These are phyloP conservation scores for Dacryopinax spathularia DNA, from an alignment of 768 basidiomycete genomes.

Conservation along the genomic window DNA sequence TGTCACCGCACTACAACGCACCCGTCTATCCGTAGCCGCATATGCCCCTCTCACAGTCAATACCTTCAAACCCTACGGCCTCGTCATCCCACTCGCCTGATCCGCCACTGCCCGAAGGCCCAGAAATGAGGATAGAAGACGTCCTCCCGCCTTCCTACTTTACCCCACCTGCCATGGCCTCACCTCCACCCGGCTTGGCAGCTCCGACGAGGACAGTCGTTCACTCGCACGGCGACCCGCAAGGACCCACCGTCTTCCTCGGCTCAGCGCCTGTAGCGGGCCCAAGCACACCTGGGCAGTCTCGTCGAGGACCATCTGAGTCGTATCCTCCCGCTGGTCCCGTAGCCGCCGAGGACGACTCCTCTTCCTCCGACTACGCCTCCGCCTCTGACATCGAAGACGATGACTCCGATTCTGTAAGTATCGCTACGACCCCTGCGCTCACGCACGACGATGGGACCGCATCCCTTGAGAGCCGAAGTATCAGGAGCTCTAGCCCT, in stretches of 20 bases:
- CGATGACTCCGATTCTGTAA: slow-evolving; percentile 29
- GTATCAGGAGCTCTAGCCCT: slow-evolving; percentile 44
- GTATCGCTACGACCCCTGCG: slow-evolving; percentile 31
- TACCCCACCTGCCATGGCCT: not conserved
- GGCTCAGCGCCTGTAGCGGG: too few relatives aligned
- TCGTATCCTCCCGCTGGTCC: too few relatives aligned
- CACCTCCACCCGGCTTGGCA: not conserved
- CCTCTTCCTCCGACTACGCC: not conserved
- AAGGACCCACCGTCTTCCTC: not conserved
- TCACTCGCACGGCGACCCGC: not conserved
- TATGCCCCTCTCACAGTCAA: not conserved
- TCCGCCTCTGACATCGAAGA: slow-evolving; percentile 21
- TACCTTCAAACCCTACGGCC: not conserved
- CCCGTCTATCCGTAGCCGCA: too few relatives aligned
- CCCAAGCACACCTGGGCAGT: too few relatives aligned
- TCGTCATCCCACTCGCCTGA: not conserved
- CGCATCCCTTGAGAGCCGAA: slow-evolving; percentile 41
- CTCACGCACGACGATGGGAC: slow-evolving; percentile 29
- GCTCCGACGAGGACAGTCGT: not conserved
- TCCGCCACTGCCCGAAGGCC: not conserved
- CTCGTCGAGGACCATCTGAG: too few relatives aligned
- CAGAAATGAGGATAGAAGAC: not conserved
- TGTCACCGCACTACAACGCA: too few relatives aligned
- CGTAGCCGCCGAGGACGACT: not conserved
- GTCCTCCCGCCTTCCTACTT: not conserved